Percentiles rank a stretch among this genome's conserved stretches.
Conservation (phyloP, 1,139 yeast genomes). For the Suhomyces choctaworum region DNA sequence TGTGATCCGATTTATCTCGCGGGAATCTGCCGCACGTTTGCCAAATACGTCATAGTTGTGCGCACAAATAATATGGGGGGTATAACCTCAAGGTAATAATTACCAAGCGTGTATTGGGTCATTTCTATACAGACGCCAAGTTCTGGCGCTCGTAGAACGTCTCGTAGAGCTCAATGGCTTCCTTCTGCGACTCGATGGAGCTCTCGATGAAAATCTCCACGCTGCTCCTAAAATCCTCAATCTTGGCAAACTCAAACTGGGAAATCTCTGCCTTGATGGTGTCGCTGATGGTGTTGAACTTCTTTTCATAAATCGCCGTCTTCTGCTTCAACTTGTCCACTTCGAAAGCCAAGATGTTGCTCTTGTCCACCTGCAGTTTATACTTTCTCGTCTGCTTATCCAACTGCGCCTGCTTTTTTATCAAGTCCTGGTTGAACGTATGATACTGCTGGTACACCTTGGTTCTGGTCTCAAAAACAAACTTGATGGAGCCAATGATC, state of each 20-base stretch:
- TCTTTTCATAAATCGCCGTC: slow-evolving; percentile 53
- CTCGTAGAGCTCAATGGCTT: slow-evolving; percentile 93
- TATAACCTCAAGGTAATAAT: no score
- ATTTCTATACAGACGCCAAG: slow-evolving; percentile 24
- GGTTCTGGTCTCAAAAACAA: slow-evolving; percentile 73
- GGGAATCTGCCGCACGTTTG: no score
- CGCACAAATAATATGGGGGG: no score
- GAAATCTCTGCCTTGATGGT: slow-evolving; percentile 70
- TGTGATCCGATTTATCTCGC: no score
- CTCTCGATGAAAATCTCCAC: slow-evolving; percentile 91
- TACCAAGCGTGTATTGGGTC: no score
- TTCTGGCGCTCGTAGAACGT: slow-evolving; percentile 65
- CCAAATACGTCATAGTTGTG: no score
- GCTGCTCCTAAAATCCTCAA: slow-evolving; percentile 83
- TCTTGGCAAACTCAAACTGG: slow-evolving; percentile 70
- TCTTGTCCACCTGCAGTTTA: slow-evolving; percentile 64
- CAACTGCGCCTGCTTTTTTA: slow-evolving; percentile 47
- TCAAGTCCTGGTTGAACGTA: slow-evolving; percentile 42
- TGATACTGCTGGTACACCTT: slow-evolving; percentile 65
- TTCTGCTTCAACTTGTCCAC: slow-evolving; percentile 59
- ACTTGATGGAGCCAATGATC: slow-evolving; percentile 71
- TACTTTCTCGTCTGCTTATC: slow-evolving; percentile 59
- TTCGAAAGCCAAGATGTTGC: slow-evolving; percentile 55
- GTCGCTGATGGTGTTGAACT: slow-evolving; percentile 61
- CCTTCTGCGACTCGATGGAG: slow-evolving; percentile 91